Evolutionary conservation across 306 rosid genomes (phyloP).

Genomic region (Astragalus glycyphyllos): DNA sequence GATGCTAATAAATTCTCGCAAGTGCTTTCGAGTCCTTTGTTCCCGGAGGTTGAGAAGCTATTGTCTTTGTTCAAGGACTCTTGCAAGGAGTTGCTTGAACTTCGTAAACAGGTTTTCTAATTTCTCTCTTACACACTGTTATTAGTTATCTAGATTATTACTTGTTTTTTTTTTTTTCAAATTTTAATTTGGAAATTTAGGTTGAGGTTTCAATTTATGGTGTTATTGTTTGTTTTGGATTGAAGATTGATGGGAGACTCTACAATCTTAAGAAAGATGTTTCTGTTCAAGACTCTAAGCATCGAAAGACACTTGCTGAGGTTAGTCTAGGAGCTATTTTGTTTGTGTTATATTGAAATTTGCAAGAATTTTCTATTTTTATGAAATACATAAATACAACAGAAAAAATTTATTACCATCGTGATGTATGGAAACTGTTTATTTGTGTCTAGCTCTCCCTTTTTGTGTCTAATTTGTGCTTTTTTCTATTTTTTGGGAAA

Average conservation of each 20-base stretch:
- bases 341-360: constrained; percentile 28
- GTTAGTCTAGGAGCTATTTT: constrained; percentile 50
- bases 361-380: constrained; percentile 4
- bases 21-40: constrained; percentile 62
- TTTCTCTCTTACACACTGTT: not conserved
- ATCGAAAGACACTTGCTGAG: constrained; percentile 93
- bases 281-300: constrained; percentile 86
- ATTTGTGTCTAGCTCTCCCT: not conserved
- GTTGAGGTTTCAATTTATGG: constrained; percentile 8
- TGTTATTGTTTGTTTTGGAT: constrained; percentile 32
- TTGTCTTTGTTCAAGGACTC: constrained; percentile 89
- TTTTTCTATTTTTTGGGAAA: constrained; percentile 11
- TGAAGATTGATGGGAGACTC: constrained; percentile 92
- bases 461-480: not conserved
- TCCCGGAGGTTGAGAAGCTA: constrained; percentile 90
- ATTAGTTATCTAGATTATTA: constrained; percentile 3
- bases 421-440: constrained; percentile 2
- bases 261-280: constrained; percentile 88
- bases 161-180: not conserved
- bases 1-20: constrained; percentile 69
- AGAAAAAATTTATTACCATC: not conserved
- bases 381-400: not conserved
- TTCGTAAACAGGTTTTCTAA: constrained; percentile 77
- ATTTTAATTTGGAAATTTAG: constrained; percentile 57
- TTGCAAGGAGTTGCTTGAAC: constrained; percentile 88